phyloP scores from a whole-genome alignment of 345 rosid genomes.

The Populus pruinosa region DNA sequence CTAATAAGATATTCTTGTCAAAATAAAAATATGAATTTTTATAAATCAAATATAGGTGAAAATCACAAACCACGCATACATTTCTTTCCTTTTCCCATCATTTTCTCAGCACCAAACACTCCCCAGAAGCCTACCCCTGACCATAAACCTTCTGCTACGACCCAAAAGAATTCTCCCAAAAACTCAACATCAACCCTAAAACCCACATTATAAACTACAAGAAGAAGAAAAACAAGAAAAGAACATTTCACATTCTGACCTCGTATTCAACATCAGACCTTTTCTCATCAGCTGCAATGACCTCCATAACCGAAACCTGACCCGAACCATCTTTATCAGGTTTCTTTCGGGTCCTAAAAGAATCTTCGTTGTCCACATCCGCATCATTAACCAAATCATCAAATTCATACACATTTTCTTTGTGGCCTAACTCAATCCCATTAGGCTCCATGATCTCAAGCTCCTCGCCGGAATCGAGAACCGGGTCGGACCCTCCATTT shows the following conservation, averaged over 20 bases:
- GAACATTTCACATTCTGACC: constrained; percentile 31
- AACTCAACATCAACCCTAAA: neutral
- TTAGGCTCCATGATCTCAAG: constrained; percentile 50
- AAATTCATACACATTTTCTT: constrained; percentile 18
- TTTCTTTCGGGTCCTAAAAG: constrained; percentile 10
- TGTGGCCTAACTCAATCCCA: constrained; percentile 26
- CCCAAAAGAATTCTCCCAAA: too few species aligned
- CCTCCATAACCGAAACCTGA: constrained; percentile 32
- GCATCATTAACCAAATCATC: constrained; percentile 11
- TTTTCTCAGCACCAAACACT: neutral
- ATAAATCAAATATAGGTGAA: neutral
- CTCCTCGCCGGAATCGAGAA: constrained; percentile 51
- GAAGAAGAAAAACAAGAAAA: neutral
- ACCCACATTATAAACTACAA: neutral
- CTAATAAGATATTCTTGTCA: too few species aligned
- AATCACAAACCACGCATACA: neutral
- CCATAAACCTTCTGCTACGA: neutral
- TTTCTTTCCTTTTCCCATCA: neutral
- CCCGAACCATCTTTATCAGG: constrained; percentile 29
- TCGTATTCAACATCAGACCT: constrained; percentile 57
- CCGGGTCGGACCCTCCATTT: constrained; percentile 22
- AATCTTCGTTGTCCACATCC: constrained; percentile 23
- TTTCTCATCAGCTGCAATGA: constrained; percentile 55
- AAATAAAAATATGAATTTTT: too few species aligned
- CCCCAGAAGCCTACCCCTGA: neutral